A percentile compares a stretch with the other conserved stretches of the same genome.
phyloP scores from a whole-genome alignment of 1,139 yeast genomes.

The Candida mesenterica region DNA sequence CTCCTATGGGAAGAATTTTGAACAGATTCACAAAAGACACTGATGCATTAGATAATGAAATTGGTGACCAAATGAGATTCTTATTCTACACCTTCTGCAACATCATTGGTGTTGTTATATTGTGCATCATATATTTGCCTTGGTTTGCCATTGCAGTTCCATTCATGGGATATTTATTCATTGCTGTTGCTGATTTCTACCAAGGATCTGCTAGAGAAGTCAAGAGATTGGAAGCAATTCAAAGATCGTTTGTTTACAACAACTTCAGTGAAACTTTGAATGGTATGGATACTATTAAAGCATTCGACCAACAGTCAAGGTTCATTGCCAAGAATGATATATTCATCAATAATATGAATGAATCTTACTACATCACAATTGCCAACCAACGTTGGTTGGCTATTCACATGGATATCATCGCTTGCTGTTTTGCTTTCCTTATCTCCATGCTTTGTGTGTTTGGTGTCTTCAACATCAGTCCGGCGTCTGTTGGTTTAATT shows the following conservation, averaged over 20 bases:
- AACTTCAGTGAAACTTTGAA: constrained; percentile 73
- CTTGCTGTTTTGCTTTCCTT: constrained; percentile 39
- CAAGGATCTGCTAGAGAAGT: constrained; percentile 78
- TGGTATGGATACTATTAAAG: constrained; percentile 71
- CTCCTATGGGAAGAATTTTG: constrained; percentile 66
- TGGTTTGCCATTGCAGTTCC: constrained; percentile 49
- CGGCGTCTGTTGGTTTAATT: constrained; percentile 72
- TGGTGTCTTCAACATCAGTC: constrained; percentile 58
- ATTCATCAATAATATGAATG: constrained; percentile 63
- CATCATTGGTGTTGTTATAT: constrained; percentile 60
- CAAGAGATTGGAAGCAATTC: constrained; percentile 75
- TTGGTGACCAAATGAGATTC: constrained; percentile 58
- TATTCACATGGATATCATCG: constrained; percentile 53
- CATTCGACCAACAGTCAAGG: constrained; percentile 49
- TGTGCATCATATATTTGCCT: constrained; percentile 73
- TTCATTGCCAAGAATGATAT: constrained; percentile 51
- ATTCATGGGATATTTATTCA: constrained; percentile 33
- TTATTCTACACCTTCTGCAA: constrained; percentile 50
- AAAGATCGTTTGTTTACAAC: constrained; percentile 74
- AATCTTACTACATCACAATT: constrained; percentile 63
- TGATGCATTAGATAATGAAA: constrained; percentile 75
- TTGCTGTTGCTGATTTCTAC: constrained; percentile 45
- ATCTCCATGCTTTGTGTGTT: constrained; percentile 61
- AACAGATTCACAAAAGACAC: constrained; percentile 79
- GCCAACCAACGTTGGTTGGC: constrained; percentile 82